phyloP scores from a whole-genome alignment of 139 green algal species.

The Picochlorum sp. region DNA sequence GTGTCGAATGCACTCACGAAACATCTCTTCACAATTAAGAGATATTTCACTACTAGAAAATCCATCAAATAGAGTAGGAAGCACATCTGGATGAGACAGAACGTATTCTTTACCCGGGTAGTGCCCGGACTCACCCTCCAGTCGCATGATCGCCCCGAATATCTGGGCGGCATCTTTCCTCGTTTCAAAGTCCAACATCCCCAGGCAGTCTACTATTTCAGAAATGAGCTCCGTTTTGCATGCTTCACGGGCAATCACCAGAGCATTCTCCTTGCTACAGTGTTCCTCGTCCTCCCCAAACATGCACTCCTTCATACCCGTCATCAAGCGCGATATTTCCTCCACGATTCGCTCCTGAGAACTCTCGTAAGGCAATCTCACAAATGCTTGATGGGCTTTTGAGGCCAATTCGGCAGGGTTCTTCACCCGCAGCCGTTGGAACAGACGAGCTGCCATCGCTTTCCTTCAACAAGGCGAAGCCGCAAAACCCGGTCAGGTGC shows the following conservation, averaged over 20 bases:
- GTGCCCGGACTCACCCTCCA: slow-evolving; percentile 40
- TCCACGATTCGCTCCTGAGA: slow-evolving; percentile 24
- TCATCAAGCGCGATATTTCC: slow-evolving; percentile 35
- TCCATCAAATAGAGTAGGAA: slow-evolving; percentile 55
- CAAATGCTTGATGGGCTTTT: slow-evolving; percentile 22
- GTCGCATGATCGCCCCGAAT: slow-evolving; percentile 57
- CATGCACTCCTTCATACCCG: slow-evolving; percentile 45
- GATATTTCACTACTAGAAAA: slow-evolving; percentile 61
- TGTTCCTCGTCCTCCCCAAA: slow-evolving; percentile 61
- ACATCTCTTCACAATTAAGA: slow-evolving; percentile 71
- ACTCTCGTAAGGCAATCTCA: slow-evolving; percentile 18
- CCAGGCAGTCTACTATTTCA: slow-evolving; percentile 49
- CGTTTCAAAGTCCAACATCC: slow-evolving; percentile 70
- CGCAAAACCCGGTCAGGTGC: too few species aligned
- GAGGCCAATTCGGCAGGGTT: slow-evolving; percentile 17
- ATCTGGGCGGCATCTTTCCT: slow-evolving; percentile 70
- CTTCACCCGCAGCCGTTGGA: slow-evolving; percentile 4
- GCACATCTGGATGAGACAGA: slow-evolving; percentile 38
- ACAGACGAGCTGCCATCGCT: slow-evolving; percentile 1
- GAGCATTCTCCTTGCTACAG: slow-evolving; percentile 45
- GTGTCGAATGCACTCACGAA: slow-evolving; percentile 73
- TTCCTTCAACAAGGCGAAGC: neutral
- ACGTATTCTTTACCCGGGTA: slow-evolving; percentile 58
- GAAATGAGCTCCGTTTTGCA: slow-evolving; percentile 40
- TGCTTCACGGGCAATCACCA: slow-evolving; percentile 42